Percentiles rank a stretch among this genome's conserved stretches.
Evolutionary conservation across 148 eudicot species (phyloP).

Genomic region (Vaccinium vitisidaea): DNA sequence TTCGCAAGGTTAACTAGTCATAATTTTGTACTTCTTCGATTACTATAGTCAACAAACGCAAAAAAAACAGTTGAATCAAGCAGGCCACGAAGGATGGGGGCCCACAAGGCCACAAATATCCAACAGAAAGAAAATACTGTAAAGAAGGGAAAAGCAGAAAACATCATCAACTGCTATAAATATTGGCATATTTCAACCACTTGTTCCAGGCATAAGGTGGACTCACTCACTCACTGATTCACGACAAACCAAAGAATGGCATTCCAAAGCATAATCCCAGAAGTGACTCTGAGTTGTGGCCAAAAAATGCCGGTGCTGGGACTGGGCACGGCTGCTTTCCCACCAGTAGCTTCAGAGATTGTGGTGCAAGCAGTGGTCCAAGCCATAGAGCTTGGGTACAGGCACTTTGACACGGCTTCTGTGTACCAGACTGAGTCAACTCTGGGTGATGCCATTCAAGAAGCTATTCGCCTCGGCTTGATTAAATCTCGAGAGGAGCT

Average conservation of each 20-base stretch:
- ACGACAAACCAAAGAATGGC: neutral
- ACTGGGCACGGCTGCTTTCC: neutral
- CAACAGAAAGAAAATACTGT: neutral
- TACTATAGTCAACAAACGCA: no score
- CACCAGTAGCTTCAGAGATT: neutral
- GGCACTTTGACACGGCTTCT: slow-evolving; percentile 9
- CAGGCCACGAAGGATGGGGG: no score
- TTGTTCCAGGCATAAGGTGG: neutral
- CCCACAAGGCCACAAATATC: no score
- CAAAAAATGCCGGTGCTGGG: neutral
- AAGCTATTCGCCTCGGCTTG: neutral
- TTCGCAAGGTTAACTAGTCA: no score
- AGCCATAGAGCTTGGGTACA: slow-evolving; percentile 2
- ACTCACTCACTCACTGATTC: neutral
- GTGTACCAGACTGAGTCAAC: neutral
- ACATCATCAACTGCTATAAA: neutral
- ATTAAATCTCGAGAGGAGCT: slow-evolving; percentile 5
- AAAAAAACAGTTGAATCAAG: no score
- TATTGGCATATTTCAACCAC: neutral
- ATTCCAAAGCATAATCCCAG: neutral
- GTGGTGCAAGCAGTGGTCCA: neutral
- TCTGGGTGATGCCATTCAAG: neutral
- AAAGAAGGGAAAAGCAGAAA: neutral
- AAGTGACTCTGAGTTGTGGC: neutral
- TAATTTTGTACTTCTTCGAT: no score